phyloP scores from a whole-genome alignment of 495 filamentous ascomycete genomes.

The Baudoinia panamericana region DNA sequence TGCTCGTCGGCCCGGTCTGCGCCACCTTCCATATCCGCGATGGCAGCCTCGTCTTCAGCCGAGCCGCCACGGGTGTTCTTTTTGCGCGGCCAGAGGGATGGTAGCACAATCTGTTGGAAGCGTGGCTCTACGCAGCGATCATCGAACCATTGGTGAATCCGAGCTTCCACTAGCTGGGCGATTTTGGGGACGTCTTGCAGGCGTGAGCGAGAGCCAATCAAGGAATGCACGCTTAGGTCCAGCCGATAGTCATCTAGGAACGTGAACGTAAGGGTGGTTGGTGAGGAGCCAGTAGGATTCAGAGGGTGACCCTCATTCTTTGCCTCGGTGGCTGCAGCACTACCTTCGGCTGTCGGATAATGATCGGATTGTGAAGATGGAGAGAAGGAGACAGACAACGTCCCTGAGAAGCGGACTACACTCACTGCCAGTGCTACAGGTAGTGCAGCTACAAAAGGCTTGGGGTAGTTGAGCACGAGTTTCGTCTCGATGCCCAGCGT shows the following conservation, averaged over 20 bases:
- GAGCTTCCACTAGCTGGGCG: constrained; percentile 80
- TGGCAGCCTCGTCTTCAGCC: constrained; percentile 27
- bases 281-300: constrained; percentile 19
- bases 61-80: constrained; percentile 59
- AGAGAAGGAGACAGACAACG: constrained; percentile 80
- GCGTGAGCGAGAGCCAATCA: constrained; percentile 80
- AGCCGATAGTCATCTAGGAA: constrained; percentile 93
- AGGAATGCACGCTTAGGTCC: constrained; percentile 77
- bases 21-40: constrained; percentile 6
- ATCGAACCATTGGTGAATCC: constrained; percentile 93
- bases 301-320: constrained; percentile 15
- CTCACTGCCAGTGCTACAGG: constrained; percentile 84
- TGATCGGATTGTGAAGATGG: constrained; percentile 37
- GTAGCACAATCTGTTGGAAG: constrained; percentile 88
- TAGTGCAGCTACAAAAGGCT: constrained; percentile 73
- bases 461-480: constrained; percentile 84
- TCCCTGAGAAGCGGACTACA: constrained; percentile 88
- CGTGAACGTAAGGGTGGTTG: constrained; percentile 78
- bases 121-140: constrained; percentile 89
- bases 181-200: constrained; percentile 97
- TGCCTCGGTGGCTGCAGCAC: not conserved
- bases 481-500: constrained; percentile 91
- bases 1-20: not conserved
- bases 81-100: constrained; percentile 88
- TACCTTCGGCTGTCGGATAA: constrained; percentile 8